Conservation (phyloP, 768 basidiomycete species). For the Phylloporus arenicola region DNA sequence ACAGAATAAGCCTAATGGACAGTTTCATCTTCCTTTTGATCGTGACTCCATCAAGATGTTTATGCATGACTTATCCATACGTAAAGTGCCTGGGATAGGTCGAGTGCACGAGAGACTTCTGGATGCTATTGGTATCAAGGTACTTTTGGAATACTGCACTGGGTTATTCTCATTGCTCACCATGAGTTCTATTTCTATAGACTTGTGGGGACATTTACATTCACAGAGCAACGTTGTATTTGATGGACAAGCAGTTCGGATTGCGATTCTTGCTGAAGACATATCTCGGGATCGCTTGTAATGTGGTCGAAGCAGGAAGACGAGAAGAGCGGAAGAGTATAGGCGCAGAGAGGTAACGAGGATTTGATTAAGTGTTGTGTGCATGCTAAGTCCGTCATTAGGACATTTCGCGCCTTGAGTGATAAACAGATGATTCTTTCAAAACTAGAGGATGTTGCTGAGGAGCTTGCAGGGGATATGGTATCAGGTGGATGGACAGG, state of each 20-base stretch:
- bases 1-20: constrained; percentile 93
- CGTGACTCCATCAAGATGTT: constrained; percentile 60
- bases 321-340: constrained; percentile 89
- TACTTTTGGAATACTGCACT: background rate
- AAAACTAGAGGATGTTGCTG: constrained; percentile 77
- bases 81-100: constrained; percentile 86
- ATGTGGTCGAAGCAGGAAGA: constrained; percentile 65
- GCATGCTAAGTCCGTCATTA: constrained; percentile 24
- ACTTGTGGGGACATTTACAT: constrained; percentile 87
- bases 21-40: constrained; percentile 72
- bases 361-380: background rate
- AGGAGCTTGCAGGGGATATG: constrained; percentile 80
- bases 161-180: background rate
- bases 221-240: constrained; percentile 63
- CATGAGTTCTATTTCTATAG: constrained; percentile 31
- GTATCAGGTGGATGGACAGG: constrained; percentile 75
- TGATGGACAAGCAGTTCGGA: constrained; percentile 89
- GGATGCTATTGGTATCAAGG: constrained; percentile 84
- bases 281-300: constrained; percentile 84
- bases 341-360: constrained; percentile 73
- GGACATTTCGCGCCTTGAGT: constrained; percentile 70
- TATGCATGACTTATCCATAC: constrained; percentile 77
- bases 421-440: constrained; percentile 63
- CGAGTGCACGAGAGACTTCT: constrained; percentile 84
- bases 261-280: constrained; percentile 69